Conservation (phyloP, 192 early-diverging fungal species). For the Kickxella alabastrina region DNA sequence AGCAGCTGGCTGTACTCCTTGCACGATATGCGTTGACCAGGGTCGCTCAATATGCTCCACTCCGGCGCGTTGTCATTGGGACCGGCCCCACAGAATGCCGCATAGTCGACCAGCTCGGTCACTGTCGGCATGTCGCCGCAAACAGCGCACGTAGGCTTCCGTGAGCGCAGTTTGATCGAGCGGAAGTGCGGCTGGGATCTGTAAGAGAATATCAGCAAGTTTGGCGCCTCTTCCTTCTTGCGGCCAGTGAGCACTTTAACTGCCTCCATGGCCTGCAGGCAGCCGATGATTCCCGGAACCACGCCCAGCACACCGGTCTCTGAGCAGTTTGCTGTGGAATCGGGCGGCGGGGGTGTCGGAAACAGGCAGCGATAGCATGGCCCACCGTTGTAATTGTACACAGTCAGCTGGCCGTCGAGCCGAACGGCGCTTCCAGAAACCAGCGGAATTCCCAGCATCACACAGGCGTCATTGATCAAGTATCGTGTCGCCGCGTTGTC, state of each 20-base stretch:
- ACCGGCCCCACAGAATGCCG: slow-evolving; percentile 81
- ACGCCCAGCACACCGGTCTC: slow-evolving; percentile 92
- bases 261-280: slow-evolving; percentile 85
- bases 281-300: slow-evolving; percentile 92
- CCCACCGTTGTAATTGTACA: slow-evolving; percentile 86
- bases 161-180: slow-evolving; percentile 70
- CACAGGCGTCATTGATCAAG: slow-evolving; percentile 90
- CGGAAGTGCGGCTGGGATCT: slow-evolving; percentile 66
- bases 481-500: slow-evolving; percentile 97
- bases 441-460: slow-evolving; percentile 73
- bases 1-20: slow-evolving; percentile 53
- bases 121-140: slow-evolving; percentile 84
- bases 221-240: slow-evolving; percentile 56
- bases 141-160: slow-evolving; percentile 69
- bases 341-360: slow-evolving; percentile 86
- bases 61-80: slow-evolving; percentile 67
- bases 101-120: slow-evolving; percentile 83
- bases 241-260: slow-evolving; percentile 79
- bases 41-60: slow-evolving; percentile 31
- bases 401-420: slow-evolving; percentile 92
- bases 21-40: slow-evolving; percentile 49
- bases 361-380: slow-evolving; percentile 97
- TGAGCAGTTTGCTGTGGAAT: slow-evolving; percentile 82
- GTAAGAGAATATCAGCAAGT: slow-evolving; percentile 80
- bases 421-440: slow-evolving; percentile 88